Conservation (phyloP, 225 moss, liverwort and hornwort species). For the Physcomitrellopsis africana region DNA sequence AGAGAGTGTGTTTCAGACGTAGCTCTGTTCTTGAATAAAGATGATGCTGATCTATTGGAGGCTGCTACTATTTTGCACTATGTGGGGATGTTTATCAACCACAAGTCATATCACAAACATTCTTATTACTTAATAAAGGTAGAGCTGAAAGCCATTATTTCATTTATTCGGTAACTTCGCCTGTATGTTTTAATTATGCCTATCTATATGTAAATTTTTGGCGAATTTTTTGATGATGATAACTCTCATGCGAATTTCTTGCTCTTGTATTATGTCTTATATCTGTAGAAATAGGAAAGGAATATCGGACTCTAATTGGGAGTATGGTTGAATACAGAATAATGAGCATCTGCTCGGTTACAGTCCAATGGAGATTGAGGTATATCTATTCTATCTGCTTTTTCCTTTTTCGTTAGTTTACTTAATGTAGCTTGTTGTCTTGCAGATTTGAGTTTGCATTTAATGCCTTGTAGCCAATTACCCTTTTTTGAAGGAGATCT, state of each 20-base stretch:
- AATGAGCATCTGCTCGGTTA: conserved; percentile 68
- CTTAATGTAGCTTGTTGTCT: conserved; percentile 5
- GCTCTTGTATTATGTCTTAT: neutral
- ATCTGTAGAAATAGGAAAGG: conserved; percentile 5
- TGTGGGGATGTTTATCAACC: conserved; percentile 68
- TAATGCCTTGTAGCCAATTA: neutral
- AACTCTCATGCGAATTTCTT: neutral
- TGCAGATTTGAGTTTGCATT: conserved; percentile 11
- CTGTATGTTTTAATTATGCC: neutral
- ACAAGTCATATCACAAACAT: conserved; percentile 63
- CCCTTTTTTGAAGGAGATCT: conserved; percentile 5
- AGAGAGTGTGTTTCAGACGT: conserved; percentile 46
- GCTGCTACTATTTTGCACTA: conserved; percentile 65
- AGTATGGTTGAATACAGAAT: conserved; percentile 47
- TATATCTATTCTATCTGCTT: conserved; percentile 22
- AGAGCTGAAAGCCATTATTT: neutral
- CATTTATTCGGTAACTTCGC: conserved; percentile 7
- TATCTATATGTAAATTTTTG: conserved; percentile 2
- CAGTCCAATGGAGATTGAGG: conserved; percentile 73
- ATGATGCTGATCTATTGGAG: conserved; percentile 57
- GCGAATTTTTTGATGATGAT: conserved; percentile 3
- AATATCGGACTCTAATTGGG: conserved; percentile 17
- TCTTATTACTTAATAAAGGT: conserved; percentile 69
- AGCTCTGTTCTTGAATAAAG: conserved; percentile 37
- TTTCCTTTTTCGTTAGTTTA: neutral